Percentiles rank a stretch among this genome's conserved stretches.
These are phyloP conservation scores for Dendrobium nobile DNA, from an alignment of 106 monocot genomes.

Conservation along the genomic window DNA sequence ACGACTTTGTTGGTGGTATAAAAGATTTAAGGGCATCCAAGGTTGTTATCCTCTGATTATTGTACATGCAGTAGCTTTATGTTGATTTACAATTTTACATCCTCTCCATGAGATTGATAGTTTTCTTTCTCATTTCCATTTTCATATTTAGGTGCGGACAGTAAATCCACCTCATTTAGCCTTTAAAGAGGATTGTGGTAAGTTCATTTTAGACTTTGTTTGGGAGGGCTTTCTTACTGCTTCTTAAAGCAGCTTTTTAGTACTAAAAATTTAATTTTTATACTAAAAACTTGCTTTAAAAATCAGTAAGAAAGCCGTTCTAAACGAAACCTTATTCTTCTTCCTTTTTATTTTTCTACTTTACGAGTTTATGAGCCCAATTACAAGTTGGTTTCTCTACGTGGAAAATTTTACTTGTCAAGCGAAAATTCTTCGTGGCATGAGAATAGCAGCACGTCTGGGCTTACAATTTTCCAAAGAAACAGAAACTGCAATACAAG, in stretches of 20 bases:
- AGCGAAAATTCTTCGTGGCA: conserved; percentile 92
- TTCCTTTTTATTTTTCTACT: background rate
- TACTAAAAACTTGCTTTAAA: too few relatives aligned
- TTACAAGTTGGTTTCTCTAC: background rate
- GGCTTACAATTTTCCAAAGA: conserved; percentile 62
- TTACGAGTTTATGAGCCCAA: background rate
- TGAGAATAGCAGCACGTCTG: conserved; percentile 90
- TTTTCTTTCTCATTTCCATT: background rate
- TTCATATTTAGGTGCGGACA: conserved; percentile 52
- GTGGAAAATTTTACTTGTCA: background rate
- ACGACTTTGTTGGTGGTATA: conserved; percentile 84
- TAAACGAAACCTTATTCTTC: background rate
- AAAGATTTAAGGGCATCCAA: conserved; percentile 53
- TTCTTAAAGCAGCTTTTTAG: too few relatives aligned
- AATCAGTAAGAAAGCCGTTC: too few relatives aligned
- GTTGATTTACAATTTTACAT: background rate
- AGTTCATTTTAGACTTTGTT: conserved; percentile 1
- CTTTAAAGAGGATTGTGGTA: conserved; percentile 84
- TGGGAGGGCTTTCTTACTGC: too few relatives aligned
- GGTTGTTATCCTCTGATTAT: conserved; percentile 32
- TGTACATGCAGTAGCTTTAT: background rate
- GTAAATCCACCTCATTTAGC: conserved; percentile 71
- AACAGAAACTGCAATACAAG: conserved; percentile 50
- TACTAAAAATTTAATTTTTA: too few relatives aligned
- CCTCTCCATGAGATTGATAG: background rate